Evolutionary conservation across 2,329 filamentous ascomycete genomes (phyloP).

Genomic region (Aureobasidium sp.): DNA sequence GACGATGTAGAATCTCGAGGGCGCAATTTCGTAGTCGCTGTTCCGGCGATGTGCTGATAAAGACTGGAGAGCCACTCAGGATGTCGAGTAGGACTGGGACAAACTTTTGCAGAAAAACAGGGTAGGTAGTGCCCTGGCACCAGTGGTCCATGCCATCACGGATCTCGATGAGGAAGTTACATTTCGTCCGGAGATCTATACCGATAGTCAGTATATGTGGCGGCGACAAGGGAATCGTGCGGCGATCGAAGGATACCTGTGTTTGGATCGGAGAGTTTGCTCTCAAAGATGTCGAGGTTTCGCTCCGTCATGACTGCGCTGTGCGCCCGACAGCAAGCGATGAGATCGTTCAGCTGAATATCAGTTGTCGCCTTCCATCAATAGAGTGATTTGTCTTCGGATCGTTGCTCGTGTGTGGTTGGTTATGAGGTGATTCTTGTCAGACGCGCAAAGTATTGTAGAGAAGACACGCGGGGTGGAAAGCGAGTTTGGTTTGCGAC

Average conservation of each 20-base stretch:
- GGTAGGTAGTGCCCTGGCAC: slow-evolving; percentile 68
- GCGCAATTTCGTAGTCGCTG: slow-evolving; percentile 92
- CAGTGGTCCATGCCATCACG: slow-evolving; percentile 90
- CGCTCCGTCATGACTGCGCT: slow-evolving; percentile 31
- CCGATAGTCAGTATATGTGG: not conserved
- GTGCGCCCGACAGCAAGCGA: slow-evolving; percentile 2
- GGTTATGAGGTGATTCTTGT: not conserved
- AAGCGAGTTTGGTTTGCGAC: slow-evolving; percentile 9
- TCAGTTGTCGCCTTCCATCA: slow-evolving; percentile 9
- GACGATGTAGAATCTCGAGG: slow-evolving; percentile 86
- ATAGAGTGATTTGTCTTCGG: not conserved
- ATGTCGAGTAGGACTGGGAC: slow-evolving; percentile 86
- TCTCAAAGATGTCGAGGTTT: slow-evolving; percentile 41
- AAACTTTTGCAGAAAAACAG: slow-evolving; percentile 74
- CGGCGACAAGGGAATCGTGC: not conserved
- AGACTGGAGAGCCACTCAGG: slow-evolving; percentile 77
- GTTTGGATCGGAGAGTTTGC: slow-evolving; percentile 39
- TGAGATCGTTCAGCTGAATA: not conserved
- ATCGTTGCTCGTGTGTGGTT: not conserved
- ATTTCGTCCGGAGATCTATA: slow-evolving; percentile 47
- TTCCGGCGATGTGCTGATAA: slow-evolving; percentile 82
- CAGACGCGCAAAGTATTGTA: slow-evolving; percentile 3
- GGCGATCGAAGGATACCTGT: slow-evolving; percentile 8
- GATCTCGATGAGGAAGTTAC: slow-evolving; percentile 74
- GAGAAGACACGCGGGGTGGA: slow-evolving; percentile 13